Evolutionary conservation across 2,329 filamentous ascomycete species (phyloP), one percentile per base, ranked within the genome.

Genomic region (Elsinoe fawcettii): DNA sequence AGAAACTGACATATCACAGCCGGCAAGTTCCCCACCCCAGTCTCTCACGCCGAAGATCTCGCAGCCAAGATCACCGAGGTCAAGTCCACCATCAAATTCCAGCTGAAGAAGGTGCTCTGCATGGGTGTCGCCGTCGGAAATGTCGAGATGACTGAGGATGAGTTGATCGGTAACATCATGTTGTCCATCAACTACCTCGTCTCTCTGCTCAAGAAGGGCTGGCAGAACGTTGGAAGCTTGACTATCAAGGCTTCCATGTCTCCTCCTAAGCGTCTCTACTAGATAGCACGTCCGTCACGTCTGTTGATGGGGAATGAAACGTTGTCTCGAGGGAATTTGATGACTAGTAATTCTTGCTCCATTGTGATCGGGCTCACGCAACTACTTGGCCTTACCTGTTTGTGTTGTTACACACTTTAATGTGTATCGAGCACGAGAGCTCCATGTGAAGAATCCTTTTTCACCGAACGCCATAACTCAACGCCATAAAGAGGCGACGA

Each of bases 1-100:
- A 46, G 25, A n/a, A 5, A 46, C 66, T 69, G 56, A 70, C 62
- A 51, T 14, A 64, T 65, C 63, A 68, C 75, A 91, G 91, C 93
- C 73, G 93, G 93, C 82, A 99, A 99, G 85, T 99, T 99, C 88
- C 93, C 93, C 64, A 96, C 92, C 65, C 93, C 93, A 67, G 88
- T 99, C 79, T 96, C 91, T 65, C 93, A 99, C 87, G 76, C 82
- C 76, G 93, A 99, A 74, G 92, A 97, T 76, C 86, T 99, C 67
- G 82, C 79, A 75, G 84, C 80, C 83, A 96, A 96, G 87, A 90
- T 97, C 83, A 96, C 82, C 80, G 93, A 99, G 77, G 92, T 99
- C 85, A 97, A 96, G 88, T 96, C 90, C 71, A 99, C 93, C 78
- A 97, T 99, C 87, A 99, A 99, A 87, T 99, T 99, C 88, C 91